Base-by-base conservation (phyloP, 768 basidiomycete genomes). In the Phylloporus scabripes region DNA sequence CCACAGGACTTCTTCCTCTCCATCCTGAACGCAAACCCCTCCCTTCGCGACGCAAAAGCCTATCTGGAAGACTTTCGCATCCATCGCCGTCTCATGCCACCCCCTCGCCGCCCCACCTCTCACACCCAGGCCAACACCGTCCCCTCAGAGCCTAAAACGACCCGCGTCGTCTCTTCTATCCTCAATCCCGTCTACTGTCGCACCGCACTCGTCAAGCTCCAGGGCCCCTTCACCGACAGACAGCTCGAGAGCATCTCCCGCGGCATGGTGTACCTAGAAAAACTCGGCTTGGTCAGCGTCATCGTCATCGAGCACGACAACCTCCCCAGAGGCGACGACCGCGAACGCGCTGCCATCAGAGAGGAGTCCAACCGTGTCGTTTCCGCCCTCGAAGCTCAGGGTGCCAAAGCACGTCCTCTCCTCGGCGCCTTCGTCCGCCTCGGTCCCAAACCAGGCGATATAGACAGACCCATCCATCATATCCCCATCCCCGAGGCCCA, bases 141-240 rank as follows among this genome's bases (percentile, higher is more conserved):
- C 4, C 39, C 7, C 15, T 24, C 49, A 24, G 64, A 67, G 31
- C 60, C 70, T 8, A 73, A 74, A 54, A 42, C 67, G 1, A 82
- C 72, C 51, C 79, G 76, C 7, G 73, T 86, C 56, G 70, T 87
- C 52, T 76, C 80, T 6, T 83, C 84, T n/a, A 84, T 88, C 56
- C 74, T 94, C n/a, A 75, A 93, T 60, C 94, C 94, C 6, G 80
- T 89, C 46, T 73, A 82, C 49, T 79, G 83, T 38, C 85, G 91
- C 45, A 95, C 96, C 1, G 92, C 94, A 5, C 81, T 99, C 14
- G 94, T 99, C 58, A 98, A 98, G 70, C 73, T 98, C 2, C 96
- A 98, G 66, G 92, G 94, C 9, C 96, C 96, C 2, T 98, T 98
- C 64, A 87, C 82, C 9, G 87, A 95, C 68, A 77, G 83, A 7